These are phyloP conservation scores for Vitis riparia DNA, from an alignment of 164 flowering plant species.

Conservation along the genomic window DNA sequence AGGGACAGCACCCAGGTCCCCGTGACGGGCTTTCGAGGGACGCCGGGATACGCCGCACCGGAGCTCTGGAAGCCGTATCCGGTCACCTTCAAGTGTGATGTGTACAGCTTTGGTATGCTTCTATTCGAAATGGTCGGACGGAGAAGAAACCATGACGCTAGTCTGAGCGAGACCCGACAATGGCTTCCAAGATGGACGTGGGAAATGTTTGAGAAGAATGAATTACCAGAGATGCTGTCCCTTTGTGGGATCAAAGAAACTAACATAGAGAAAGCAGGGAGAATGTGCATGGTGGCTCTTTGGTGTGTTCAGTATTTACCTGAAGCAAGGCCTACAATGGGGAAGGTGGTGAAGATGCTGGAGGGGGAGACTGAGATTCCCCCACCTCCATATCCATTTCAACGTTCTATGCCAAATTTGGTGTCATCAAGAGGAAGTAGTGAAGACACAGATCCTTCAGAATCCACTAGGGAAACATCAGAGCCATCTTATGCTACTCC, in stretches of 20 bases:
- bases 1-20: too few species aligned
- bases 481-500: neutral
- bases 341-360: conserved; percentile 6
- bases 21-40: too few species aligned
- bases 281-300: conserved; percentile 1
- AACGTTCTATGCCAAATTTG: neutral
- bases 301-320: conserved; percentile 3
- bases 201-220: neutral
- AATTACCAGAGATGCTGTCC: conserved; percentile 5
- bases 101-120: too few species aligned
- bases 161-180: neutral
- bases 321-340: conserved; percentile 4
- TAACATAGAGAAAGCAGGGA: conserved; percentile 5
- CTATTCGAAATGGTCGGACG: too few species aligned
- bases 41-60: conserved; percentile 2
- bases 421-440: neutral
- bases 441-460: neutral
- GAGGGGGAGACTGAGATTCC: neutral
- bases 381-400: neutral
- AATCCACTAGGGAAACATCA: conserved; percentile 5
- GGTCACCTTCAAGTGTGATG: neutral
- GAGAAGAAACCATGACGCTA: neutral
- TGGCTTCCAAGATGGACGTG: conserved; percentile 1
- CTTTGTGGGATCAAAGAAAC: conserved; percentile 1
- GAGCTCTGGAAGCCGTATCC: conserved; percentile 6